Evolutionary conservation across 441 rosid species (phyloP), one percentile per base, ranked within the genome.

Genomic region (Arabidopsis lyrata): DNA sequence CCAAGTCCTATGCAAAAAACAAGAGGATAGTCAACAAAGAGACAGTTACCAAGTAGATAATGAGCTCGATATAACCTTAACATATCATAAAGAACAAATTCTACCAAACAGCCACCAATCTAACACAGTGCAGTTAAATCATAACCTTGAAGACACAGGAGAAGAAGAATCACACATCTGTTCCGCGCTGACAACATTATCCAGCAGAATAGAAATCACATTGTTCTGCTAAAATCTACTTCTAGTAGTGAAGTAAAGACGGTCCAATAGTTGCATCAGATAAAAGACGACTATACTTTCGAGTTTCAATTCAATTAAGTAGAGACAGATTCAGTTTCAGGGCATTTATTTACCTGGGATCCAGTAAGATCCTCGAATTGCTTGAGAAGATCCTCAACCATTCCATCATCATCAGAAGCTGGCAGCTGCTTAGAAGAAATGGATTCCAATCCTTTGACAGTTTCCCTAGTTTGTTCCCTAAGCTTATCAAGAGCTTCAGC

Each of bases 311-410:
- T 52, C 59, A 7, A 57, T 11, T 15, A 38, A 49, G 18, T 36
- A 38, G 24, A 48, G 24, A 47, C 20, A 2, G 16, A 22, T 20
- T 10, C 32, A 42, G 38, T 34, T 41, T 24, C 0, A 39, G 42
- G 63, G 49, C 32, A 10, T 4, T 0, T 0, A 6, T 36, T 36
- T 72, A 92, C 99, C 99, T 87, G 87, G 78, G 93, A 73, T 34
- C 88, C 97, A 63, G 96, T 86, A 48, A 92, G 85, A 78, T 87
- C 88, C 87, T 90, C 97, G 75, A 95, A 90, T 81, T 90, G 99
- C 83, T 90, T 95, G 54, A 92, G 88, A 88, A 88, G 89, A 75
- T 92, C 97, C 27, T 95, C 95, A 65, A 88, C 80, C 85, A 88
- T 45, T 29, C 83, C 90, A 82, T 88, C 95, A 76, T 90, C 95